Evolutionary conservation across 257 asterid species (phyloP).

Genomic region (Nicotiana knightiana): DNA sequence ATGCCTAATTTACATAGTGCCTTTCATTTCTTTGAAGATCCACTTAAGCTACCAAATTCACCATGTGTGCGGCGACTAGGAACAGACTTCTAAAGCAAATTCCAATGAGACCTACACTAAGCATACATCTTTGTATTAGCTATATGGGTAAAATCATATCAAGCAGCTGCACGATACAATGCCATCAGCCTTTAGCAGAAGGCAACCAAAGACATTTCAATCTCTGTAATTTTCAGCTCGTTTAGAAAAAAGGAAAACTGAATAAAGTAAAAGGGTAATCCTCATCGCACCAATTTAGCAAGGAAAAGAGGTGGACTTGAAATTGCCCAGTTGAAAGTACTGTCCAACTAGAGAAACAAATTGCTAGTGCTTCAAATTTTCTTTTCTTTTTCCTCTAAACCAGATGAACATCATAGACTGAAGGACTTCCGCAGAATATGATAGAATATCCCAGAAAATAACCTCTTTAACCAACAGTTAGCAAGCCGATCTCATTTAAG

Average conservation of each 20-base stretch:
- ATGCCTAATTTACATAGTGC: neutral
- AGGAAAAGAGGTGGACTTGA: neutral
- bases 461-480: neutral
- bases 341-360: conserved; percentile 1
- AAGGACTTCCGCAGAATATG: neutral
- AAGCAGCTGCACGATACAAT: neutral
- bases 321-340: neutral
- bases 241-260: neutral
- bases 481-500: neutral
- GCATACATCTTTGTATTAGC: neutral
- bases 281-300: neutral
- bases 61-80: neutral
- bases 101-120: neutral
- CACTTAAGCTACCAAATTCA: neutral
- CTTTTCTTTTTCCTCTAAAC: neutral
- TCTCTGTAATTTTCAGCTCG: neutral
- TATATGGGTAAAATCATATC: neutral
- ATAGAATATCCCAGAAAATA: neutral
- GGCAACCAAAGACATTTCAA: neutral
- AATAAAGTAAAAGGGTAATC: neutral
- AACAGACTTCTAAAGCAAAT: neutral
- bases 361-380: neutral
- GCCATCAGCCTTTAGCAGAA: neutral
- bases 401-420: neutral
- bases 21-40: neutral